Percentiles rank a stretch among this genome's conserved stretches.
phyloP scores from a whole-genome alignment of 768 basidiomycete species.

The Russula sp. region DNA sequence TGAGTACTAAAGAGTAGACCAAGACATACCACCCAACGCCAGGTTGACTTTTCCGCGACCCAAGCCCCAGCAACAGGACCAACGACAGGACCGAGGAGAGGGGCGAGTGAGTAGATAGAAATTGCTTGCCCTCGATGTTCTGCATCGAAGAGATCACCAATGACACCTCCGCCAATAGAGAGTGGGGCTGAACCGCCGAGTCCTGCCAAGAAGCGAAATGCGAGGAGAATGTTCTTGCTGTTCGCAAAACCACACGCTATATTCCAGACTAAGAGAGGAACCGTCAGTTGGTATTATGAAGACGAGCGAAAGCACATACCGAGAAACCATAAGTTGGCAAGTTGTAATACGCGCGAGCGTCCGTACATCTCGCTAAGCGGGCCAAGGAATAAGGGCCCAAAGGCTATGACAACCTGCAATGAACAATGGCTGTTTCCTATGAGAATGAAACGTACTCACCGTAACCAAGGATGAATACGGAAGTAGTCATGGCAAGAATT shows the following conservation, averaged over 20 bases:
- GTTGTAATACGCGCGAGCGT: constrained; percentile 51
- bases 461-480: constrained; percentile 46
- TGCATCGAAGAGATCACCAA: constrained; percentile 46
- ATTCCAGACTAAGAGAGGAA: constrained; percentile 41
- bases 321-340: constrained; percentile 59
- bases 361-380: constrained; percentile 71
- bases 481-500: constrained; percentile 46
- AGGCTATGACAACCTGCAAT: constrained; percentile 30
- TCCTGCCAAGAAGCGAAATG: constrained; percentile 62
- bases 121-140: constrained; percentile 63
- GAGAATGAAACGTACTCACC: constrained; percentile 31
- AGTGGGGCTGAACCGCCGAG: constrained; percentile 69
- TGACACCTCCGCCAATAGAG: constrained; percentile 49
- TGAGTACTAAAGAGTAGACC: background rate
- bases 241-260: constrained; percentile 52
- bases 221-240: constrained; percentile 50
- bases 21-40: constrained; percentile 57
- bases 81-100: constrained; percentile 44
- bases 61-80: constrained; percentile 63
- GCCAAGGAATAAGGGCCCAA: constrained; percentile 46
- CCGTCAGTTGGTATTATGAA: background rate
- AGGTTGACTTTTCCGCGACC: constrained; percentile 54
- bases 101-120: constrained; percentile 48
- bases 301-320: constrained; percentile 31
- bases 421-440: background rate